phyloP scores from a whole-genome alignment of 371 early-diverging fungal genomes.

The Dinochytrium kinnereticum region DNA sequence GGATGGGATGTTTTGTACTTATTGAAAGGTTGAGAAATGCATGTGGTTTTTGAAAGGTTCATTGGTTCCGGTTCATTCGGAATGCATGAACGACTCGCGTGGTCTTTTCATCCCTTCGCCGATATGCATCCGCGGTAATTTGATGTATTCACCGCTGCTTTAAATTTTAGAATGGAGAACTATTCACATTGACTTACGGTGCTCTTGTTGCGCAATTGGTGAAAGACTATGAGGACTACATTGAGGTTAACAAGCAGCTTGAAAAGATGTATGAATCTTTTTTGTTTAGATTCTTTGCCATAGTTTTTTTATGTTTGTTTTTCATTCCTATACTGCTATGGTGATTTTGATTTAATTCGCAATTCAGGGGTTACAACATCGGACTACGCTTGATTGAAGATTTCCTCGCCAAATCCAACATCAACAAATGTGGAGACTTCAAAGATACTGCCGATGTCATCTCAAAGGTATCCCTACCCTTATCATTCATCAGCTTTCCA shows the following conservation, averaged over 20 bases:
- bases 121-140: too few species aligned
- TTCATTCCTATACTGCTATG: background rate
- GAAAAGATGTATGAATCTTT: constrained; percentile 83
- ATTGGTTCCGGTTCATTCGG: too few species aligned
- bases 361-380: constrained; percentile 92
- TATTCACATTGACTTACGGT: constrained; percentile 97
- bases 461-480: constrained; percentile 68
- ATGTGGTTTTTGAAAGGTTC: too few species aligned
- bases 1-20: too few species aligned
- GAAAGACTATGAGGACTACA: constrained; percentile 92
- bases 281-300: background rate
- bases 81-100: too few species aligned
- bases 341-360: background rate
- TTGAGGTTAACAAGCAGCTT: constrained; percentile 92
- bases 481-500: background rate
- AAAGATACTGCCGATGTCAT: constrained; percentile 92
- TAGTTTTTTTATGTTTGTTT: background rate
- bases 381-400: constrained; percentile 96
- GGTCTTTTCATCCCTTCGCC: too few species aligned
- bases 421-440: constrained; percentile 87
- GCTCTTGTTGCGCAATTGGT: constrained; percentile 94
- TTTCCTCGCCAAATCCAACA: constrained; percentile 84
- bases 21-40: too few species aligned
- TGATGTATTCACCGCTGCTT: background rate
- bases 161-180: constrained; percentile 75